These are phyloP conservation scores for Aspergillus quadricinctus DNA, from an alignment of 2,329 filamentous ascomycete genomes.

Conservation along the genomic window DNA sequence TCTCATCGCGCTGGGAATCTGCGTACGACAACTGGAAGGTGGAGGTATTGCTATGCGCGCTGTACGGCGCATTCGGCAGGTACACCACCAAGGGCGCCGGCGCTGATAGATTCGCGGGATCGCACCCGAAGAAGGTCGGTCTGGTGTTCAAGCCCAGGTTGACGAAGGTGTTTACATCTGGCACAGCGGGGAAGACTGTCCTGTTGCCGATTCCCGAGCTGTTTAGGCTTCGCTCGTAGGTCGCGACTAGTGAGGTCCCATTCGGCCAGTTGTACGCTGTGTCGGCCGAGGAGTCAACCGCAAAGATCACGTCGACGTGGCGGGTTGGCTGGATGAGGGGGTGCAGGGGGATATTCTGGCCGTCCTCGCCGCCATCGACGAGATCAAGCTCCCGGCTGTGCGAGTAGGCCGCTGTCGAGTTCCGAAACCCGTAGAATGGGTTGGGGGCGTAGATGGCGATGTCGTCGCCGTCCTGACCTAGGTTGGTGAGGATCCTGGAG, in stretches of 20 bases:
- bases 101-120: slow-evolving; percentile 45
- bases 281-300: slow-evolving; percentile 73
- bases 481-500: slow-evolving; percentile 46
- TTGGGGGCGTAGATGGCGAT: slow-evolving; percentile 73
- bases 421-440: slow-evolving; percentile 66
- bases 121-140: slow-evolving; percentile 78
- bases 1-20: slow-evolving; percentile 63
- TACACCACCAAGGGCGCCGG: slow-evolving; percentile 65
- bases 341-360: slow-evolving; percentile 74
- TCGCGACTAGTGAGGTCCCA: slow-evolving; percentile 68
- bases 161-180: slow-evolving; percentile 71
- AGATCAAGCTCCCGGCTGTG: slow-evolving; percentile 56
- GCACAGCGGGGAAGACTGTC: slow-evolving; percentile 67
- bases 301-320: slow-evolving; percentile 73
- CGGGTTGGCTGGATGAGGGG: slow-evolving; percentile 72
- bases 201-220: slow-evolving; percentile 56
- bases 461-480: slow-evolving; percentile 62
- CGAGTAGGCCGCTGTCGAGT: slow-evolving; percentile 55
- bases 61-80: slow-evolving; percentile 79
- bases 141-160: slow-evolving; percentile 69
- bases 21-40: slow-evolving; percentile 69
- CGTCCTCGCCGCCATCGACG: slow-evolving; percentile 73
- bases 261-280: slow-evolving; percentile 68
- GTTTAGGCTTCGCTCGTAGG: slow-evolving; percentile 63
- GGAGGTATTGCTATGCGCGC: slow-evolving; percentile 69